Evolutionary conservation across 2,329 filamentous ascomycete species (phyloP), one percentile per base, ranked within the genome.

Genomic region (Fusarium keratoplasticum): DNA sequence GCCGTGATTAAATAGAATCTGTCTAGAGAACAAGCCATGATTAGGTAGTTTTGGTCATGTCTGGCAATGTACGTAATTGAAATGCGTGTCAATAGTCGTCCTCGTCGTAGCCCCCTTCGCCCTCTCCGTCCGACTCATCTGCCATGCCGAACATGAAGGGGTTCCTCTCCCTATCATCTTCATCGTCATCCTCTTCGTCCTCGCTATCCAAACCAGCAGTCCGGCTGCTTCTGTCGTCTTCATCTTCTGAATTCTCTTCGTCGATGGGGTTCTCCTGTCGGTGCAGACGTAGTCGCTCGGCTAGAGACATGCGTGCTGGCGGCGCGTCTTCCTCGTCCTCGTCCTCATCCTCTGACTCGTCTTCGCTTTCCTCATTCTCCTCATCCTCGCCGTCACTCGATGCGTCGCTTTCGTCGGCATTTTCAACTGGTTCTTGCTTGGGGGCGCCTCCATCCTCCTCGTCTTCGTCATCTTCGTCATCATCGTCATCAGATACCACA

Each of bases 91-190:
- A 70, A 40, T 71, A 70, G n/a, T 67, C 66, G 50, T 75, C 73
- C 60, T 70, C 74, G 6, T 75, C 64, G 38, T 70, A 60, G 22
- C 64, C 67, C 13, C 68, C 64, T 0, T 79, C 76, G 2, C 71
- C 77, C n/a, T 76, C 77, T 9, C 76, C 78, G 3, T 80, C 79
- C 2, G 79, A 78, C 35, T 83, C 83, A 3, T 79, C 81, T 0
- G 82, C 82, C 80, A 83, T 81, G 20, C 73, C 72, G 52, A 79
- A 75, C 8, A 83, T 69, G 29, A 82, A 74, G 1, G 74, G 80
- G 20, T 78, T 76, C 1, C 76, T 77, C 6, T 77, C 75, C 0
- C 70, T 74, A 1, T 79, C 76, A 4, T 74, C 66, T 35, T 67
- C 69, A 8, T 76, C 69, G 1, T 76, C 76, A 0, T 71, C 75